These are phyloP conservation scores for Neurospora sp. DNA, from an alignment of 495 filamentous ascomycete species.

Conservation along the genomic window DNA sequence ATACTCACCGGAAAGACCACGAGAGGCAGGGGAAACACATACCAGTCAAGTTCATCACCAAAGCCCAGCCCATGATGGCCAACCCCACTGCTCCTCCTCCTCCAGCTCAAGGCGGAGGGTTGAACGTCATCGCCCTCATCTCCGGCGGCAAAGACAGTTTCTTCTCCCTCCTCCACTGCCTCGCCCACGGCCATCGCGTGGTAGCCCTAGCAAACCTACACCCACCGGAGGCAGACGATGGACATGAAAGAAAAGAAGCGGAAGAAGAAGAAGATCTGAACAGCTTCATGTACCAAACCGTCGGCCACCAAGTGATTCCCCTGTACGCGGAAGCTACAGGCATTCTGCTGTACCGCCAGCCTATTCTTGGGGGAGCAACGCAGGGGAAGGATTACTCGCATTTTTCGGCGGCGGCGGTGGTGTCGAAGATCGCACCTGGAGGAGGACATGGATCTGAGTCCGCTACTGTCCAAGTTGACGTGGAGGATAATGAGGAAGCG, in stretches of 20 bases:
- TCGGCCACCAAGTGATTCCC: constrained; percentile 79
- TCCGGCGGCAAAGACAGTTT: constrained; percentile 97
- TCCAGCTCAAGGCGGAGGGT: constrained; percentile 15
- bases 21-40: not conserved
- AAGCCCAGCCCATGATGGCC: not conserved
- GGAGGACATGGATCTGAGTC: not conserved
- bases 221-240: constrained; percentile 32
- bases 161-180: constrained; percentile 83
- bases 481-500: not conserved
- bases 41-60: not conserved
- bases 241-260: constrained; percentile 1
- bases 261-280: constrained; percentile 59
- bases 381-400: constrained; percentile 52
- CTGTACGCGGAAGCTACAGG: constrained; percentile 68
- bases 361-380: constrained; percentile 58
- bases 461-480: not conserved
- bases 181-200: constrained; percentile 73
- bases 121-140: constrained; percentile 84
- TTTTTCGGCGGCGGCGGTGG: not conserved
- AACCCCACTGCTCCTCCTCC: not conserved
- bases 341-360: constrained; percentile 67
- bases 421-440: not conserved
- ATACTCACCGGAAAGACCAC: not conserved
- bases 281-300: constrained; percentile 99
- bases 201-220: constrained; percentile 84